Evolutionary conservation across 495 filamentous ascomycete genomes (phyloP), one percentile per base, ranked within the genome.

Genomic region (Astrocystis sublimbata): DNA sequence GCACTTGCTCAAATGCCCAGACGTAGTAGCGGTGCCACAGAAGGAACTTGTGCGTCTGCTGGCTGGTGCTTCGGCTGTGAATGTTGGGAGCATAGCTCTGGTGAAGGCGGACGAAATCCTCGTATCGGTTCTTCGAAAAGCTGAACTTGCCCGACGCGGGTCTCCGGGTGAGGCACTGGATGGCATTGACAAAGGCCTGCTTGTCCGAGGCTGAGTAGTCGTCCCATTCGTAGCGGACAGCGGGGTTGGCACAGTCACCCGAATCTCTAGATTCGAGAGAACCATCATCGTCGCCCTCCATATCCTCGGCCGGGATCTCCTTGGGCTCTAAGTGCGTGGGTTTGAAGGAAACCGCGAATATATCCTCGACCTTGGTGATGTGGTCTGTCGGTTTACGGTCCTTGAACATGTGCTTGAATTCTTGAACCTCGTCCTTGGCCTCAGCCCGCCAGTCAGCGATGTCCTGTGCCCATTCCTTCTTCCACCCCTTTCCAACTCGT

Each of bases 1-100:
- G 73, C 3, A 85, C 78, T 69, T 84, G 76, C 65, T 89, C 87
- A 66, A 83, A 87, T 26, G 76, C 72, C 72, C 75, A 85, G 47
- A 79, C 78, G 74, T 82, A 89, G 75, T 86, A 85, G 1, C 87
- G 79, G 71, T 89, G 87, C 86, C 87, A 90, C n/a, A 81, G 69
- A 8, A 88, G 75, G 74, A 90, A 87, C 63, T 81, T 84, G 41
- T 83, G 85, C 12, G 71, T 70, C 56, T 68, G 66, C 76, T 81
- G 59, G 19, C 43, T 67, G 10, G 64, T 76, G 82, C 78, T 68
- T 46, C 76, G 82, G 63, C 78, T 83, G 70, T 90, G 86, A 62
- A 89, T 88, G 43, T 69, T 66, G 52, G 78, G 64, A 0, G 85
- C 83, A 67, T 88, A 84, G 61, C 84, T 82, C 74, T 89, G 87